phyloP scores from a whole-genome alignment of 805 yeast genomes.

The Scheffersomyces ergatensis region DNA sequence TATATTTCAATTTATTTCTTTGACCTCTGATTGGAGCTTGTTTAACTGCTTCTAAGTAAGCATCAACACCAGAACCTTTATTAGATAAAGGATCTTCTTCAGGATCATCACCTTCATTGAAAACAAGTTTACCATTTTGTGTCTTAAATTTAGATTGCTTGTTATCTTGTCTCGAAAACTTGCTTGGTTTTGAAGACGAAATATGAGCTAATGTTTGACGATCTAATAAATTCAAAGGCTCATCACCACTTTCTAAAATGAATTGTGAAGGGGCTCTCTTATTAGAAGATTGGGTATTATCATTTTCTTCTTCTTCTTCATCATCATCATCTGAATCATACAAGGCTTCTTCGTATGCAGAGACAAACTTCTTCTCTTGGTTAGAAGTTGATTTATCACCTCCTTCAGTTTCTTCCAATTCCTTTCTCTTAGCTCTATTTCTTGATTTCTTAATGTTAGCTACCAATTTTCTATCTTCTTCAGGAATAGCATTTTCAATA shows the following conservation, averaged over 20 bases:
- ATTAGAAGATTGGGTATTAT: constrained; percentile 23
- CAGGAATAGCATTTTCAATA: constrained; percentile 85
- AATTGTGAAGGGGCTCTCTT: constrained; percentile 50
- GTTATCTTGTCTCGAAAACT: constrained; percentile 44
- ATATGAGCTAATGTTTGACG: constrained; percentile 81
- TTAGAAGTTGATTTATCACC: constrained; percentile 13
- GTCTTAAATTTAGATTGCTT: constrained; percentile 45
- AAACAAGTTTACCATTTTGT: constrained; percentile 65
- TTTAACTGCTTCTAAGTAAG: constrained; percentile 90
- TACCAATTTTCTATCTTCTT: constrained; percentile 79
- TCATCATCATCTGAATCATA: constrained; percentile 69
- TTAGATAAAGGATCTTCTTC: constrained; percentile 46
- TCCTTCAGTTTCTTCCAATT: constrained; percentile 36
- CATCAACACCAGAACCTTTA: constrained; percentile 67
- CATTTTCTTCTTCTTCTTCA: constrained; percentile 54
- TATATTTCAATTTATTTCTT: constrained; percentile 84
- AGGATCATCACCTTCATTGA: constrained; percentile 47
- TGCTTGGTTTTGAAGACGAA: constrained; percentile 81
- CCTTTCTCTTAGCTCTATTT: constrained; percentile 79
- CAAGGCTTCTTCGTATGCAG: constrained; percentile 91
- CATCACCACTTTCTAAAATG: constrained; percentile 72
- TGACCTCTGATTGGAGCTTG: constrained; percentile 95
- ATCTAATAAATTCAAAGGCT: constrained; percentile 86
- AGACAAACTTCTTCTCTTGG: constrained; percentile 55
- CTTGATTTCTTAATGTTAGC: constrained; percentile 82